Conservation (phyloP, 2,329 filamentous ascomycete genomes). For the Cercospora citrullina region DNA sequence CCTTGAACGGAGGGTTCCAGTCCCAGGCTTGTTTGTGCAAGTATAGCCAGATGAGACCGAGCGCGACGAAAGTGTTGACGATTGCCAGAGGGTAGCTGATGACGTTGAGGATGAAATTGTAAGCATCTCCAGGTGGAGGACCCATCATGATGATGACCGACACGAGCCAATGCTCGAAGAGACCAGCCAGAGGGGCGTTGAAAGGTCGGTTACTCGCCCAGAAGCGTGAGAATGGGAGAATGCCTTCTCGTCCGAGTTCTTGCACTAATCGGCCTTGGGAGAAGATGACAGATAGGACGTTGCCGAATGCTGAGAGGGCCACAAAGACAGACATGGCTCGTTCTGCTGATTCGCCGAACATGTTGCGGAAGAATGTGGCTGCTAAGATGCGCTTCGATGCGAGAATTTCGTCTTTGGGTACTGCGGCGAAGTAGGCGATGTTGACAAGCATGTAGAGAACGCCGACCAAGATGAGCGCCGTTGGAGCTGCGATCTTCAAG, state of each 20-base stretch:
- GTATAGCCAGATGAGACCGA: conserved; percentile 52
- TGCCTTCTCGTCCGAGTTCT: conserved; percentile 61
- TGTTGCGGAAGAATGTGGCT: conserved; percentile 35
- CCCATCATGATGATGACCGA: conserved; percentile 66
- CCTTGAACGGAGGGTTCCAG: conserved; percentile 53
- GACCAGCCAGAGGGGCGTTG: conserved; percentile 35
- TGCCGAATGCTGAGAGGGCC: conserved; percentile 57
- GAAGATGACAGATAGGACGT: conserved; percentile 60
- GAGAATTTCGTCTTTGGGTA: conserved; percentile 30
- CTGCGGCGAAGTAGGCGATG: conserved; percentile 40
- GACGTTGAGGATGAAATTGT: conserved; percentile 57
- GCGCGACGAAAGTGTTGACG: conserved; percentile 54
- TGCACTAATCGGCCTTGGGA: conserved; percentile 59
- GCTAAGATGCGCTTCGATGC: conserved; percentile 20
- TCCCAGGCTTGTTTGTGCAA: conserved; percentile 44
- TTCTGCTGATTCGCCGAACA: conserved; percentile 61
- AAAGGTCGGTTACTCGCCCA: conserved; percentile 58
- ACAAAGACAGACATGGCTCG: conserved; percentile 53
- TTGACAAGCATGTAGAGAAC: conserved; percentile 35
- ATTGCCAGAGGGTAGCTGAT: conserved; percentile 66
- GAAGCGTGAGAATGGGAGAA: conserved; percentile 54
- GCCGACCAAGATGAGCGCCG: conserved; percentile 37
- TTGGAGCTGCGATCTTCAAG: conserved; percentile 41
- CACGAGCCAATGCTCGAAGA: conserved; percentile 42
- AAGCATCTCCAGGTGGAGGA: conserved; percentile 66